Evolutionary conservation across 306 rosid species (phyloP), one percentile per base, ranked within the genome.

Genomic region (Hylodesmum podocarpum): DNA sequence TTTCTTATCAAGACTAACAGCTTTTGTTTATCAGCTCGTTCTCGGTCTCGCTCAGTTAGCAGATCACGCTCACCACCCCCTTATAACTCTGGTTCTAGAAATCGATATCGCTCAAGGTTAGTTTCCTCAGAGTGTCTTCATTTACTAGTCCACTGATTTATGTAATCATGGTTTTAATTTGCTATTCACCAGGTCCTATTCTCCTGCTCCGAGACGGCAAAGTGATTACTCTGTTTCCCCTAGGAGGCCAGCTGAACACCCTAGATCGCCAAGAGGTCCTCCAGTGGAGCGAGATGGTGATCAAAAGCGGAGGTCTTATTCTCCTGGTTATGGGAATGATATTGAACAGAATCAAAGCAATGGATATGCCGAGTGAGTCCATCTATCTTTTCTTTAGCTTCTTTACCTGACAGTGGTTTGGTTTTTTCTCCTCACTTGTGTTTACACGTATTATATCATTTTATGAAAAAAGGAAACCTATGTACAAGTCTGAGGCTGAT

Each of bases 11-110:
- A 47, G 27, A 66, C 6, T 18, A 37, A 31, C 70, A 41, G 50
- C 57, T 73, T 41, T 11, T 64, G 72, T 65, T 40, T 33, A 9
- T 64, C 84, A 96, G 99, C 90, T 44, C 94, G 89, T 57, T 90
- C 98, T 37, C 96, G 85, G 21, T 92, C 97, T 71, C 99, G 97
- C 68, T 94, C 98, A 43, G n/a, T 86, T 75, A 68, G 87, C 62
- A 86, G 92, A 75, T 91, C 97, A 43, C 94, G 86, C 72, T 91
- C 98, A 13, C 99, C 97, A 6, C 94, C 97, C 5, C 94, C 77
- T 37, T 77, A 89, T 76, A 93, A 81, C 12, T 77, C 96, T n/a
- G 89, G 90, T 55, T 92, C 99, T 61, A 92, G 96, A 83, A 85
- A 73, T 21, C 87, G 97, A 71, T 84, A 91, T 59, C 99, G 84